These are phyloP conservation scores for Pelagomonas calceolata DNA, from an alignment of 108 stramenopile genomes.

Conservation along the genomic window DNA sequence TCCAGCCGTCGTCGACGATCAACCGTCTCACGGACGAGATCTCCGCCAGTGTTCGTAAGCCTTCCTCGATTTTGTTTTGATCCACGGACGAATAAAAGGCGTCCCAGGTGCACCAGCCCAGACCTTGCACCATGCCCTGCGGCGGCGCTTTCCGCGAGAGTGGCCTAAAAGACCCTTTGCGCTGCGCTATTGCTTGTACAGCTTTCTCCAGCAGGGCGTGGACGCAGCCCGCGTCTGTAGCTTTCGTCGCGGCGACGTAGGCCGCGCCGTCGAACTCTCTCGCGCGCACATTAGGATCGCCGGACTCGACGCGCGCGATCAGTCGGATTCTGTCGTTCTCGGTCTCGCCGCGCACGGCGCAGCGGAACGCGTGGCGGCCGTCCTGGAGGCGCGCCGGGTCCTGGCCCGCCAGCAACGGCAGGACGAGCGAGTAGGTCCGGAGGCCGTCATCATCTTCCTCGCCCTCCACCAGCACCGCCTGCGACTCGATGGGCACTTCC, in stretches of 20 bases:
- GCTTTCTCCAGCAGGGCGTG: background rate
- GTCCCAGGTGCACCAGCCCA: slow-evolving; percentile 71
- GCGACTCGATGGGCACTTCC: background rate
- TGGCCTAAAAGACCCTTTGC: slow-evolving; percentile 18
- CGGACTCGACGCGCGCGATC: background rate
- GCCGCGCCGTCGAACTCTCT: background rate
- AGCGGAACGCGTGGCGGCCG: background rate
- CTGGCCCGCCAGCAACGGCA: background rate
- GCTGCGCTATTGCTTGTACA: slow-evolving; percentile 7
- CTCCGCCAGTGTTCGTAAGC: slow-evolving; percentile 8
- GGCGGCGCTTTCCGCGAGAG: slow-evolving; percentile 28
- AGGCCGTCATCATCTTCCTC: background rate
- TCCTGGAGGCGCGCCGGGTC: background rate
- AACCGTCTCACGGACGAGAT: slow-evolving; percentile 11
- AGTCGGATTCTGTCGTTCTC: background rate
- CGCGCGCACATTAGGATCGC: background rate
- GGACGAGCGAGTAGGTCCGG: background rate
- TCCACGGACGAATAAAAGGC: slow-evolving; percentile 40
- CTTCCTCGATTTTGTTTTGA: slow-evolving; percentile 17
- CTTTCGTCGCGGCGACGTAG: background rate
- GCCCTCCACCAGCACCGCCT: background rate
- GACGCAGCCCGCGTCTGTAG: background rate
- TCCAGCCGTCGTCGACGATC: slow-evolving; percentile 34
- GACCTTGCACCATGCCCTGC: slow-evolving; percentile 25
- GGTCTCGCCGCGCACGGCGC: background rate